Conservation (phyloP, 2,329 filamentous ascomycete genomes). For the Beauveria asiatica region DNA sequence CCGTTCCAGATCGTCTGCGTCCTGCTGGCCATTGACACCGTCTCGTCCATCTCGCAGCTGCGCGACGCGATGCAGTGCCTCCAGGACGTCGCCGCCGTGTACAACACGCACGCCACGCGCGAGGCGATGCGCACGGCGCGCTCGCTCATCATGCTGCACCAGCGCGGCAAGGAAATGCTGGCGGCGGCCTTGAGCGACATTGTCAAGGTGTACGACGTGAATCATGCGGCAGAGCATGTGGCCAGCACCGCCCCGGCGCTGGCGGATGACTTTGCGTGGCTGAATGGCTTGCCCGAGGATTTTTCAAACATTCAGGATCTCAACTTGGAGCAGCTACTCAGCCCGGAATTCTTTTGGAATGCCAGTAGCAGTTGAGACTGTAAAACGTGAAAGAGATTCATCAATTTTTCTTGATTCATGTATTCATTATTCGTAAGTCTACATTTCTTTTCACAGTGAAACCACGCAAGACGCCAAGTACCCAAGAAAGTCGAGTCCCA, state of each 20-base stretch:
- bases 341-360: constrained; percentile 13
- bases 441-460: background rate
- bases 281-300: constrained; percentile 35
- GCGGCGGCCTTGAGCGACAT: constrained; percentile 29
- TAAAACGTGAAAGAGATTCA: background rate
- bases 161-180: constrained; percentile 39
- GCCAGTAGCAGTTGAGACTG: constrained; percentile 3
- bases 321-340: constrained; percentile 34
- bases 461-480: background rate
- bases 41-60: constrained; percentile 38
- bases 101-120: constrained; percentile 38
- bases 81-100: constrained; percentile 30
- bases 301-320: constrained; percentile 34
- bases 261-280: constrained; percentile 29
- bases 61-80: constrained; percentile 42
- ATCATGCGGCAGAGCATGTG: constrained; percentile 17
- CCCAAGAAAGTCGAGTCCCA: background rate
- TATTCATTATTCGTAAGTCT: background rate
- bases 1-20: constrained; percentile 51
- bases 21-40: constrained; percentile 45
- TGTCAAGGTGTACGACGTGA: constrained; percentile 25
- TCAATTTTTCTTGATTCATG: background rate
- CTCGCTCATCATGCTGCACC: constrained; percentile 43
- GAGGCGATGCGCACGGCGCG: constrained; percentile 48
- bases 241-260: constrained; percentile 15